Base-by-base conservation (phyloP, 805 yeast genomes). In the Yarrowia alimentaria region DNA sequence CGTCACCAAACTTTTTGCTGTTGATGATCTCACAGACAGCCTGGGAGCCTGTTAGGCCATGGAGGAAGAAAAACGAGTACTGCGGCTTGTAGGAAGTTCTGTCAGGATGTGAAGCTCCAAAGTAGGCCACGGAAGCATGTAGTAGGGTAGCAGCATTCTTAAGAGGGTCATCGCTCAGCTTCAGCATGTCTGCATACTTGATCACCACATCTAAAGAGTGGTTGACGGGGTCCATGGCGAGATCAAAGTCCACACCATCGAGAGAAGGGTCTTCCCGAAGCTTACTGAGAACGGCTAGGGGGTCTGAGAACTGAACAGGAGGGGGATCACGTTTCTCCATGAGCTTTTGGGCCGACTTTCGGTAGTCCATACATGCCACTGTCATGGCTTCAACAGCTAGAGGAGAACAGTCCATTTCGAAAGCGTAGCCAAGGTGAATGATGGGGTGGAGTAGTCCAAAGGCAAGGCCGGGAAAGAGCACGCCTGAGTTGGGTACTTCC, bases 361-460 rank as follows among this genome's bases (percentile, higher is more conserved):
- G 18, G 45, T 56, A 57, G 24, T 55, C 60, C 14, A 54, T 51
- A 18, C 61, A 60, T 6, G 63, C 57, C 55, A 64, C 49, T 0
- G 66, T 62, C 40, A 69, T 56, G 1, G 71, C 69, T 31, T 66
- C 68, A 18, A 61, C 56, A 0, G 69, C 74, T 5, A 68, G 35
- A 38, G 64, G 57, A 13, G 63, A 60, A 32, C 61, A 61, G 43
- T 67, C 65, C 17, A 61, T 30, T 43, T 69, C 71, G 8, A 60
- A 52, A 4, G 72, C 73, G 9, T 64, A 64, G 6, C 65, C 68
- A 32, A 68, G 56, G 47, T 64, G 68, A 13, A 65, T 62, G 25
- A 70, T 31, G 1, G 71, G 69, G 30, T 64, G 64, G 7, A 58
- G 52, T 30, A 63, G 56, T 25, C 61, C 61, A 3, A 55, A 54